A percentile compares a stretch with the other conserved stretches of the same genome.
Evolutionary conservation across 2,329 filamentous ascomycete genomes (phyloP).

Genomic region (Mycosphaerella sp.): DNA sequence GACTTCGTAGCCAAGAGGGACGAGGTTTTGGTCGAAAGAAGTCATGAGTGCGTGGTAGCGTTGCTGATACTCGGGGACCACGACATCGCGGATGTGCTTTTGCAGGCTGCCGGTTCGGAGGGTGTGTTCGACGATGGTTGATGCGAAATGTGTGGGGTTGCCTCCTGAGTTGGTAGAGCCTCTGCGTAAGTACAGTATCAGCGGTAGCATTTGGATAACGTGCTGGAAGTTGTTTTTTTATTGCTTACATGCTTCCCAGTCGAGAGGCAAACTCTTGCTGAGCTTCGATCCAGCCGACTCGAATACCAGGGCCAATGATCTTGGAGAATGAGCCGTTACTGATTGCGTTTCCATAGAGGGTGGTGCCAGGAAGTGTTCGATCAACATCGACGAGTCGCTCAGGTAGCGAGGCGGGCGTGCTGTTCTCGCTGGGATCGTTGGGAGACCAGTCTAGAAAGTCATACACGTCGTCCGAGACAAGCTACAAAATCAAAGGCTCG

Average conservation of each 20-base stretch:
- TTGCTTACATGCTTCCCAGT: slow-evolving; percentile 7
- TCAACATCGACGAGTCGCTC: slow-evolving; percentile 77
- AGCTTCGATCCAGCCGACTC: slow-evolving; percentile 81
- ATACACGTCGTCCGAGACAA: slow-evolving; percentile 88
- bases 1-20: slow-evolving; percentile 55
- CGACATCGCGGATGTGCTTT: slow-evolving; percentile 44
- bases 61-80: slow-evolving; percentile 51
- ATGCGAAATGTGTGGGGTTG: slow-evolving; percentile 53
- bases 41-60: slow-evolving; percentile 51
- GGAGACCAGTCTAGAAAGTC: slow-evolving; percentile 74
- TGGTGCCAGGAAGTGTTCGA: slow-evolving; percentile 55
- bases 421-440: neutral
- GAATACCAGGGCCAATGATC: slow-evolving; percentile 69
- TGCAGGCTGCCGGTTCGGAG: slow-evolving; percentile 49
- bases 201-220: too few relatives aligned
- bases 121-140: slow-evolving; percentile 52
- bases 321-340: slow-evolving; percentile 91
- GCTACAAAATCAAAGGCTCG: slow-evolving; percentile 8
- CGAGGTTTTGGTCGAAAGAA: slow-evolving; percentile 55
- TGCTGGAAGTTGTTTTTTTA: neutral
- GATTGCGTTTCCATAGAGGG: slow-evolving; percentile 67
- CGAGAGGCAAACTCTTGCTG: slow-evolving; percentile 49
- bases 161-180: slow-evolving; percentile 55
- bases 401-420: neutral
- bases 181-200: neutral